These are phyloP conservation scores for Hemerocallis citrina DNA, from an alignment of 106 monocot species.

Conservation along the genomic window DNA sequence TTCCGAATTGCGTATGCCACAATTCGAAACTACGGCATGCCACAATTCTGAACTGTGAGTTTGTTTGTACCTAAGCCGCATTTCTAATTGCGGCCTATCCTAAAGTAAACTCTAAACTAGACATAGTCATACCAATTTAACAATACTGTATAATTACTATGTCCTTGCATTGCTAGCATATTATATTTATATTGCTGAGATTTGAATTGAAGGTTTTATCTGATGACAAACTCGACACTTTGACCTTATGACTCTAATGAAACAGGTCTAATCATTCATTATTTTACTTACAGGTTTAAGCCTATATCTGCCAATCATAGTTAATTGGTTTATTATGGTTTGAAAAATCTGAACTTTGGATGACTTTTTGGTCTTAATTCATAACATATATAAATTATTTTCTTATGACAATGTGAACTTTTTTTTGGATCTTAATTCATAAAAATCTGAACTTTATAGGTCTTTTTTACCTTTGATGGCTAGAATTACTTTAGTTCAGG, in stretches of 20 bases:
- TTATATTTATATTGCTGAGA: not conserved
- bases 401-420: too few species aligned
- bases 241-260: not conserved
- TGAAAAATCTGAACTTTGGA: not conserved
- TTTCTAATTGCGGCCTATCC: too few species aligned
- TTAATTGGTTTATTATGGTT: too few species aligned
- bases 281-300: not conserved
- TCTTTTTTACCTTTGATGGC: not conserved
- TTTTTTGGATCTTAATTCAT: not conserved
- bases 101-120: too few species aligned
- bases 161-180: not conserved
- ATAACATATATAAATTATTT: too few species aligned
- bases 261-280: not conserved
- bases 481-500: conserved; percentile 26
- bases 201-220: not conserved
- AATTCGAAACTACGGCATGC: too few species aligned
- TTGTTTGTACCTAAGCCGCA: too few species aligned
- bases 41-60: too few species aligned
- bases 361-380: not conserved
- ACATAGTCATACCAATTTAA: too few species aligned
- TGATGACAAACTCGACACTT: not conserved
- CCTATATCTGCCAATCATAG: not conserved
- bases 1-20: too few species aligned
- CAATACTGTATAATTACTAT: not conserved
- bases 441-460: not conserved